phyloP scores from a whole-genome alignment of 2,329 filamentous ascomycete genomes.

The Aspergillus tubingensis region DNA sequence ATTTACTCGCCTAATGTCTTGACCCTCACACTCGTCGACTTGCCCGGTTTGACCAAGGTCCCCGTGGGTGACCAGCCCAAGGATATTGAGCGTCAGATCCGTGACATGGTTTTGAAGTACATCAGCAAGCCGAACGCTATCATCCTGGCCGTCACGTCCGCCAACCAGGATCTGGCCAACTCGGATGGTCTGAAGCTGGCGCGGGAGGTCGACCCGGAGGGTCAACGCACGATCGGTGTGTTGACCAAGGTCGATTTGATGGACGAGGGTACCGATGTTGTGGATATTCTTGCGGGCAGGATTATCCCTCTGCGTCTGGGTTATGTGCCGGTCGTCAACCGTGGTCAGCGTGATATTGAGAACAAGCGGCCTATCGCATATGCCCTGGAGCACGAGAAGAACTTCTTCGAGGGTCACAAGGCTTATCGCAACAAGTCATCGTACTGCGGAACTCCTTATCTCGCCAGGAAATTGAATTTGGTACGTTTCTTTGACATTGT shows the following conservation, averaged over 20 bases:
- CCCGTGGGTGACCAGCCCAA: conserved; percentile 94
- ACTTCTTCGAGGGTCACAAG: conserved; percentile 98
- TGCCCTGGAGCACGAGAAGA: conserved; percentile 89
- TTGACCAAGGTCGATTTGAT: conserved; percentile 98
- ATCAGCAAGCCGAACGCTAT: conserved; percentile 99
- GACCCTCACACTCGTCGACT: conserved; percentile 91
- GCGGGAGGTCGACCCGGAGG: conserved; percentile 93
- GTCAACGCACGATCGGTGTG: conserved; percentile 96
- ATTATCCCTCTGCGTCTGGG: conserved; percentile 94
- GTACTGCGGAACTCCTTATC: conserved; percentile 96
- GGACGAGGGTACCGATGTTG: conserved; percentile 97
- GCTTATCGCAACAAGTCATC: conserved; percentile 98
- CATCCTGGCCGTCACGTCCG: conserved; percentile 91
- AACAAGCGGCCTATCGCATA: conserved; percentile 93
- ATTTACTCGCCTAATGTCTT: conserved; percentile 99
- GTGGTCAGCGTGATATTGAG: conserved; percentile 97
- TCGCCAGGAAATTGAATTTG: conserved; percentile 94
- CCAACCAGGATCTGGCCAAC: conserved; percentile 97
- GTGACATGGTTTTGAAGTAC: conserved; percentile 97
- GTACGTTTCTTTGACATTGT: conserved; percentile 34
- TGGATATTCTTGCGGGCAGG: conserved; percentile 95
- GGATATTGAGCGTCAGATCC: conserved; percentile 95
- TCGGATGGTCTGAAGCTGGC: conserved; percentile 96
- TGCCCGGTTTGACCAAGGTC: conserved; percentile 95
- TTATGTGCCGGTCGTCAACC: conserved; percentile 96